These are phyloP conservation scores for Chytriomyces sp. DNA, from an alignment of 192 early-diverging fungal genomes.

Conservation along the genomic window DNA sequence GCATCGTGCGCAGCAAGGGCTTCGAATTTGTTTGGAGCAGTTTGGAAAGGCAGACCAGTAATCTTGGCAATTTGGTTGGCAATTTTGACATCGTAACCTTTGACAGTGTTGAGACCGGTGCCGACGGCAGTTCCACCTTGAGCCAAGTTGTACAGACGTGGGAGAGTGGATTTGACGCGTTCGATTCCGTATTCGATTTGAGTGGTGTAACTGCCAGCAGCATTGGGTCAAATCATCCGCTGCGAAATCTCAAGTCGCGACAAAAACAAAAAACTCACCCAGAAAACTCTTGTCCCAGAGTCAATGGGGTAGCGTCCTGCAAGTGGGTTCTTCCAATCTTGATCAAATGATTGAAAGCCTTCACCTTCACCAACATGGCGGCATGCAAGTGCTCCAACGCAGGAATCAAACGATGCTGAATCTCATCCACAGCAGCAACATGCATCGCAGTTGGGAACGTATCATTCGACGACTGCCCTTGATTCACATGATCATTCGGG, in stretches of 20 bases:
- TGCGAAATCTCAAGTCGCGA: constrained; percentile 46
- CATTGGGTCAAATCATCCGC: not conserved
- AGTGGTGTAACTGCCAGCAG: constrained; percentile 47
- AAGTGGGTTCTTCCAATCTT: constrained; percentile 99
- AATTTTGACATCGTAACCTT: constrained; percentile 89
- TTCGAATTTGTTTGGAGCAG: constrained; percentile 99
- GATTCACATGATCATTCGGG: constrained; percentile 99
- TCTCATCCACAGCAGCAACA: constrained; percentile 81
- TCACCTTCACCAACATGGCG: constrained; percentile 76
- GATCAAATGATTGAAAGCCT: constrained; percentile 89
- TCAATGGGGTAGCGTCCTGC: constrained; percentile 97
- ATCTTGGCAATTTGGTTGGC: constrained; percentile 85
- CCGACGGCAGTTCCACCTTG: constrained; percentile 97
- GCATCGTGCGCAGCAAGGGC: constrained; percentile 99
- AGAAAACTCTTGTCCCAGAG: constrained; percentile 97
- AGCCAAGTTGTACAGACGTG: constrained; percentile 90
- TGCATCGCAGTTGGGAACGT: constrained; percentile 99
- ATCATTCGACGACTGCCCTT: constrained; percentile 97
- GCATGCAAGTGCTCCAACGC: constrained; percentile 80
- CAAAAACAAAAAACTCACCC: constrained; percentile 66
- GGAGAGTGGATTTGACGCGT: constrained; percentile 81
- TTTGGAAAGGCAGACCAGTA: constrained; percentile 88
- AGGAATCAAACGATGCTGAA: constrained; percentile 85
- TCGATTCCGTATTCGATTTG: constrained; percentile 89
- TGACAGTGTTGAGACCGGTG: constrained; percentile 94